Evolutionary conservation across 163 green algal genomes (phyloP), one percentile per base, ranked within the genome.

Genomic region (Chloromonas sp.): DNA sequence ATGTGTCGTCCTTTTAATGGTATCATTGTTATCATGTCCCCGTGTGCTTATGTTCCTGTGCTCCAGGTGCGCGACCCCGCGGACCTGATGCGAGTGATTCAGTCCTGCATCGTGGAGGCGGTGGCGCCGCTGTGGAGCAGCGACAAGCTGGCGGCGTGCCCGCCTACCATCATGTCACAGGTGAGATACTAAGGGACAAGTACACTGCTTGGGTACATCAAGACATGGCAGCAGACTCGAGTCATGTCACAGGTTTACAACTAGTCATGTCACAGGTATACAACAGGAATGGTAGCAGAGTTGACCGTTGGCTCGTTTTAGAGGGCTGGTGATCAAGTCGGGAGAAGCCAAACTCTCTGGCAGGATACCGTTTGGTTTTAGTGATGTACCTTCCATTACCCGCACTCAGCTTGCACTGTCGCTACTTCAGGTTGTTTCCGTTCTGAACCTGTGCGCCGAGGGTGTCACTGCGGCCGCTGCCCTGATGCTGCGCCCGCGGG

Each of bases 371-470:
- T 36, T 36, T 36, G 36, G 36, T 36, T 36, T 36, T 36, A 36
- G 36, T 36, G 36, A 36, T 36, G 36, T 36, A 36, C 36, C 36
- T 36, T 36, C 36, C 36, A 36, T 36, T 36, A 36, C 36, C 36
- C 36, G 36, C 36, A 36, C 36, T 36, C 36, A 36, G 36, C 36
- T 36, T 36, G 36, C 36, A 36, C 36, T 36, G 36, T 36, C 36
- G 36, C 66, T 11, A 74, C 5, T 74, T 36, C 78, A 83, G 80
- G 80, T 83, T 36, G 79, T 89, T 36, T 80, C 66, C 36, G 78
- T 87, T 82, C 81, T 89, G n/a, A 85, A 81, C 78, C 11, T 83
- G 2, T 86, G 83, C 66, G 85, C 85, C 1, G 88, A 91, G 85
- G 87, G 87, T 36, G 82, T 83, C 14, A 60, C 71, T 1, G 78